phyloP scores from a whole-genome alignment of 768 basidiomycete genomes.

The Tulasnella sp. region DNA sequence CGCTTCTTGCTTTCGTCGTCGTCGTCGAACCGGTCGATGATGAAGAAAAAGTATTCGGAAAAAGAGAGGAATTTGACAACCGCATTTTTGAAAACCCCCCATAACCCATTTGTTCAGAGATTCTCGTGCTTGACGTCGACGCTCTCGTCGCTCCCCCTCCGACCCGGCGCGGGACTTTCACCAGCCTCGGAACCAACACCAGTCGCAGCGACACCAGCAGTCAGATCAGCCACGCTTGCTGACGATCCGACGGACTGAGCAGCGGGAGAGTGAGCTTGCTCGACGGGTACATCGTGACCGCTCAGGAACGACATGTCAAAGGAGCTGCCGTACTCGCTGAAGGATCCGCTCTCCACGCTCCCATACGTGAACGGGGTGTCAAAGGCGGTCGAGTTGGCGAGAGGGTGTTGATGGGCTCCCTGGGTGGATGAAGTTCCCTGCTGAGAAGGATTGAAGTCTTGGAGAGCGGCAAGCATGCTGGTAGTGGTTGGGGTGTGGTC shows the following conservation, averaged over 20 bases:
- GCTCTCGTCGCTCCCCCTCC: constrained; percentile 21
- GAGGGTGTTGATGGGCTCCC: constrained; percentile 11
- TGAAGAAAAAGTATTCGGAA: background rate
- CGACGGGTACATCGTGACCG: background rate
- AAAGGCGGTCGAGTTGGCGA: constrained; percentile 3
- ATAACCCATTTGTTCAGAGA: background rate
- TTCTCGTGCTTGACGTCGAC: constrained; percentile 11
- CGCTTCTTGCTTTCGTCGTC: constrained; percentile 14
- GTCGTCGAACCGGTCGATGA: constrained; percentile 5
- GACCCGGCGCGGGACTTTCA: background rate
- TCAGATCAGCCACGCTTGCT: constrained; percentile 17
- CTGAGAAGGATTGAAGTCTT: constrained; percentile 47
- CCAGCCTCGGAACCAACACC: constrained; percentile 18
- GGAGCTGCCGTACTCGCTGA: constrained; percentile 16
- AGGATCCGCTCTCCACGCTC: background rate
- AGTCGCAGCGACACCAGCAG: constrained; percentile 12
- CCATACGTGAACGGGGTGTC: background rate
- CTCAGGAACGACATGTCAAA: constrained; percentile 30
- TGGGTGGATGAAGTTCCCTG: background rate
- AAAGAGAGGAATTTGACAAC: background rate
- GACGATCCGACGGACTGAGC: constrained; percentile 11
- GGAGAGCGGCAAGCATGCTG: constrained; percentile 87
- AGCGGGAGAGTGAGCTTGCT: constrained; percentile 3
- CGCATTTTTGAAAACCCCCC: background rate
- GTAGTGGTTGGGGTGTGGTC: constrained; percentile 83